Percentiles rank a stretch among this genome's conserved stretches.
These are phyloP conservation scores for Penicillium pulvis DNA, from an alignment of 495 filamentous ascomycete species.

Conservation along the genomic window DNA sequence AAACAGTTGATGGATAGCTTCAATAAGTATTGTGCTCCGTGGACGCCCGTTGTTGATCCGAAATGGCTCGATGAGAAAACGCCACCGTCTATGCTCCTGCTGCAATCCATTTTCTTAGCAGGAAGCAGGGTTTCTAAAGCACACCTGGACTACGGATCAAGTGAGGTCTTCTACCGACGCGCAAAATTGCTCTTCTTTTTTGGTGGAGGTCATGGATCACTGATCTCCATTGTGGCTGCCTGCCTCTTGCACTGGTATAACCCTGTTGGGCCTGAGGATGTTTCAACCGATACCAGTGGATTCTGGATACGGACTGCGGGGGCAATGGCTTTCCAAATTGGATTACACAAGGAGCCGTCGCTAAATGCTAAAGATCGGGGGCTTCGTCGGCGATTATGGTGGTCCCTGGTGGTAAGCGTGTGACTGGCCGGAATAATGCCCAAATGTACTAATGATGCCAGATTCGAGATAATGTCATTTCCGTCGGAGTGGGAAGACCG, in stretches of 20 bases:
- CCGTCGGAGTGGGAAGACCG: constrained; percentile 32
- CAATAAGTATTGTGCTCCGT: constrained; percentile 28
- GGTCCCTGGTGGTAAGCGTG: constrained; percentile 32
- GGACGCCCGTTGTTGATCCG: constrained; percentile 32
- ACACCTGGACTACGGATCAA: constrained; percentile 31
- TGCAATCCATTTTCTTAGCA: constrained; percentile 31
- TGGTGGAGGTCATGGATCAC: constrained; percentile 28
- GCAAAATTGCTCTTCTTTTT: constrained; percentile 35
- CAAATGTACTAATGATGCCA: constrained; percentile 2
- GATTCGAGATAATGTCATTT: constrained; percentile 36
- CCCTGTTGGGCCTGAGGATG: constrained; percentile 32
- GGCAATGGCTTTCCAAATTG: constrained; percentile 35
- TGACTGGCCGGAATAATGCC: neutral
- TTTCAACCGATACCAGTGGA: constrained; percentile 34
- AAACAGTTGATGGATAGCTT: constrained; percentile 30
- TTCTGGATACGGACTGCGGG: constrained; percentile 36
- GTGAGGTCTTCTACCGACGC: constrained; percentile 33
- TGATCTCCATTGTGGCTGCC: constrained; percentile 34
- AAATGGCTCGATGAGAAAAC: constrained; percentile 28
- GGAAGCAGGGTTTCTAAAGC: constrained; percentile 32
- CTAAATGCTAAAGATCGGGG: constrained; percentile 27
- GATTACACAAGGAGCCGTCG: constrained; percentile 31
- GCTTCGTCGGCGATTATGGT: constrained; percentile 31
- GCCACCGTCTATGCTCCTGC: constrained; percentile 29
- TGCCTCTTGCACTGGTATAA: constrained; percentile 36